These are phyloP conservation scores for Dipodascopsis uninucleata DNA, from an alignment of 805 yeast species.

Conservation along the genomic window DNA sequence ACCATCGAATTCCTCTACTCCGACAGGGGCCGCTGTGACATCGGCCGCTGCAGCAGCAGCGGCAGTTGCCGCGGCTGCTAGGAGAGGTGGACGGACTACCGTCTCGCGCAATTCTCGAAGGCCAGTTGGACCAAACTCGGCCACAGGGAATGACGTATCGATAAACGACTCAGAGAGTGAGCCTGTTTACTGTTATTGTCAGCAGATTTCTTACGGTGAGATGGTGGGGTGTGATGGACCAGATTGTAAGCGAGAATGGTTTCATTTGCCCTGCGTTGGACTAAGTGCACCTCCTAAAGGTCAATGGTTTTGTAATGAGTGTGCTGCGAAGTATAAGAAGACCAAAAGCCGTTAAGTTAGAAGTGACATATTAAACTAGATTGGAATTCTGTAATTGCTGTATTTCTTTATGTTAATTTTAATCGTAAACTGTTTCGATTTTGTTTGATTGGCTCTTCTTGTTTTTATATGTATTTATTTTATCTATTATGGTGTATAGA, in stretches of 20 bases:
- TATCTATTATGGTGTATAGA: neutral
- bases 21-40: neutral
- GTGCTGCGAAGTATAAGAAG: conserved; percentile 35
- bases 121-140: conserved; percentile 14
- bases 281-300: conserved; percentile 65
- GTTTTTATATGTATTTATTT: conserved; percentile 1
- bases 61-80: neutral
- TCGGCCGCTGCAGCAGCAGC: neutral
- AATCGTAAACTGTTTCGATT: neutral
- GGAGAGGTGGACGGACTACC: conserved; percentile 10
- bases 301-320: conserved; percentile 59
- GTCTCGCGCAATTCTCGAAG: conserved; percentile 5
- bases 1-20: conserved; percentile 4
- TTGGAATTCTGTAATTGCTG: neutral
- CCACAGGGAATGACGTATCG: conserved; percentile 9
- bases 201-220: conserved; percentile 95
- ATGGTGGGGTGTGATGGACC: conserved; percentile 99
- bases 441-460: neutral
- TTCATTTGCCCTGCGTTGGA: conserved; percentile 87
- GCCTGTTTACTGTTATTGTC: conserved; percentile 92
- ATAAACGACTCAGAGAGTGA: conserved; percentile 42
- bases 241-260: conserved; percentile 83
- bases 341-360: conserved; percentile 8
- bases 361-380: neutral
- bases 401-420: no score